Base-by-base conservation (phyloP, 2,329 filamentous ascomycete genomes). In the Aspergillus persii region DNA sequence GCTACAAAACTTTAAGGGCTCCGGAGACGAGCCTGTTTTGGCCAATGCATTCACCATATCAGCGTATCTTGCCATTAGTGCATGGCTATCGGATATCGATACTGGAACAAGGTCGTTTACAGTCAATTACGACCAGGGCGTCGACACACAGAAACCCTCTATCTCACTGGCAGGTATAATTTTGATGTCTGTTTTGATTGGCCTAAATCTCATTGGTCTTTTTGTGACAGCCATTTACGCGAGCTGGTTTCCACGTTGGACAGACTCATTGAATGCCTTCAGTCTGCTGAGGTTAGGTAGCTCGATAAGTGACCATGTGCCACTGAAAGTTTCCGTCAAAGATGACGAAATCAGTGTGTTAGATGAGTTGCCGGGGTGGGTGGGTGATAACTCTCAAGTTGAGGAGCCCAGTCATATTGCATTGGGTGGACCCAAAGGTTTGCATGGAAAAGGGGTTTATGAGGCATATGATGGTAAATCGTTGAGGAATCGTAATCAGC, bases 241-340 rank as follows among this genome's bases (percentile, higher is more conserved):
- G 3, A 53, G 47, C 8, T 51, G 36, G 23, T 56, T 51, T 11
- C 61, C 58, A 9, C 54, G 61, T 6, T 69, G 65, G 67, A 67
- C 64, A 5, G 9, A 18, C 1, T 39, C 44, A n/a, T 53, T 68
- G 1, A 64, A 69, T 29, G 63, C 67, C 5, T 68, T 62, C 27
- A 57, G 58, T 6, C 63, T 68, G 59, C 36, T 69, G 55, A 59
- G 67, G 1, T 53, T 66, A 11, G 66, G 66, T 1, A 64, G 57
- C 9, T 50, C 57, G 29, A 48, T 63, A 11, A 55, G 50, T 2
- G 50, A 62, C 2, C 29, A 46, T 12, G 33, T 63, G n/a, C 63
- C 65, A 15, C 26, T 67, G 48, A 53, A 59, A 8, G 48, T 64
- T 33, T 44, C 53, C 9, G 15, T 46, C 15, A 33, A 54, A 9